Base-by-base conservation (phyloP, 768 basidiomycete species). In the Multifurca ochricompacta region DNA sequence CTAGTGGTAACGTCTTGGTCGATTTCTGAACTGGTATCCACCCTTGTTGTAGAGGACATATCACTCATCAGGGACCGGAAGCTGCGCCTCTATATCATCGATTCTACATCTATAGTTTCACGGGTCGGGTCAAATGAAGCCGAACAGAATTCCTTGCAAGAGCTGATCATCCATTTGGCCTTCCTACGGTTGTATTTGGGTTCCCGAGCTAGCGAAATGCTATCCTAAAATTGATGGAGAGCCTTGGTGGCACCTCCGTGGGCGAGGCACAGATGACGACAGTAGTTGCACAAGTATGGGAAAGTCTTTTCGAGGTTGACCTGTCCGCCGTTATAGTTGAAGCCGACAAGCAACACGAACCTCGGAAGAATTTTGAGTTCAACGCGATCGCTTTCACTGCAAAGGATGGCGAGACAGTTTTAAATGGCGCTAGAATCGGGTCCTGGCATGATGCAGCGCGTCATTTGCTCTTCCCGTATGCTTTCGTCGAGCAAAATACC, bases 391-490 rank as follows among this genome's bases (percentile, higher is more conserved):
- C 78, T 4, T 79, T 86, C 35, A 80, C 87, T 53, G 75, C 78
- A 3, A 77, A 77, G 34, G 68, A 74, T 51, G 77, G 80, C 18
- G 74, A 83, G 54, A 75, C 77, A 23, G 70, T 81, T 46, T 76
- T 79, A 55, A 81, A 83, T 60, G 80, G 81, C 32, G 76, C 83
- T 16, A 74, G 74, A 54, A 67, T 83, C 39, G 73, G 78, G 27
- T 81, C 84, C 7, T 90, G 89, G 86, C 88, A 94, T 62, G 82
- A 87, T 57, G 87, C 85, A 3, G 90, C 91, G 14, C 90, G 89
- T 62, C 90, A 95, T 63, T 69, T 97, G 30, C 72, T 97, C 47
- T 97, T 96, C 79, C 84, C 88, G 31, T 77, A 85, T 36, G 82
- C 85, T 16, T 95, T 89, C 70, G 71, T 78, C 14, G 79, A 84